Conservation (phyloP, 371 early-diverging fungal species). For the Nematocida sp. region DNA sequence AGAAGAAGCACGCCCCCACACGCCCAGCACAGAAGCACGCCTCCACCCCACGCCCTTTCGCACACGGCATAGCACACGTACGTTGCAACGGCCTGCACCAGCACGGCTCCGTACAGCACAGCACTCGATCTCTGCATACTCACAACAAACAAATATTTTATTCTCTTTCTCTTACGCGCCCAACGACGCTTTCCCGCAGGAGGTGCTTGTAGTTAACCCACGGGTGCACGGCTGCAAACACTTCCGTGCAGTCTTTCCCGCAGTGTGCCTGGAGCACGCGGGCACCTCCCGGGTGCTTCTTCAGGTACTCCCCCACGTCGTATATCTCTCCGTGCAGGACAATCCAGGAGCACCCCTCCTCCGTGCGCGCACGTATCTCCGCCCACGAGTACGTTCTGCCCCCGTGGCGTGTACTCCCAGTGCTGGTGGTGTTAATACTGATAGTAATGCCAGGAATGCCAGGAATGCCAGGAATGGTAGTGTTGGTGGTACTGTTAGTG, state of each 20-base stretch:
- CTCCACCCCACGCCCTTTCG: background rate
- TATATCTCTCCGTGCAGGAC: conserved; percentile 80
- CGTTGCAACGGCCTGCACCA: background rate
- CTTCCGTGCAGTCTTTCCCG: conserved; percentile 80
- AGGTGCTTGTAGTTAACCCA: conserved; percentile 50
- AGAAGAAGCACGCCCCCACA: background rate
- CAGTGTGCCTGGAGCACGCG: conserved; percentile 80
- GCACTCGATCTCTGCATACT: background rate
- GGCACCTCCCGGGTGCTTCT: conserved; percentile 85
- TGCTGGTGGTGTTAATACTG: background rate
- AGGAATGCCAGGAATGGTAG: too few species aligned
- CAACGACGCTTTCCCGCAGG: background rate
- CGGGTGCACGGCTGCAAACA: conserved; percentile 75
- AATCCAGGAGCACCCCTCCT: conserved; percentile 86
- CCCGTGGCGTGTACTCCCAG: background rate
- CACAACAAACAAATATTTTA: conserved; percentile 47
- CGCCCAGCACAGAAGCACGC: background rate
- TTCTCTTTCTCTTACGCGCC: background rate
- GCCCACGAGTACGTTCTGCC: conserved; percentile 61
- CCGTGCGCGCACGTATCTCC: conserved; percentile 73
- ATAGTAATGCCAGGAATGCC: too few species aligned
- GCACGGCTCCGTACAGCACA: background rate
- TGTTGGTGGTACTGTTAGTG: too few species aligned
- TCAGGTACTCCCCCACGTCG: conserved; percentile 81
- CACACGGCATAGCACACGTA: background rate